A percentile compares a stretch with the other conserved stretches of the same genome.
Conservation (phyloP, 164 flowering plant species). For the Umbilicus rupestris region DNA sequence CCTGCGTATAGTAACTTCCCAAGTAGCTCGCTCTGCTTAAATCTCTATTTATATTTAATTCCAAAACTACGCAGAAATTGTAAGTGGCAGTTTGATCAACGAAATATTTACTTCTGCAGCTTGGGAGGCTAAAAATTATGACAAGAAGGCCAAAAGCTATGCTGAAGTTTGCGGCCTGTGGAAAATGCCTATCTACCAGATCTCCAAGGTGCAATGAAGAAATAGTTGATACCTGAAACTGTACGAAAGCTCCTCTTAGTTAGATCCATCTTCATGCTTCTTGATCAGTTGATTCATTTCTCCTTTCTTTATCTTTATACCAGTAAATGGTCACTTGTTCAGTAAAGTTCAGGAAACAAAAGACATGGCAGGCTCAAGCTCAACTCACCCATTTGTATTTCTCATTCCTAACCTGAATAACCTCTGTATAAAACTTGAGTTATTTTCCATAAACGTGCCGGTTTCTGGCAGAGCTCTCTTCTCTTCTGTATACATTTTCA, state of each 20-base stretch:
- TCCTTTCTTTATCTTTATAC: not conserved
- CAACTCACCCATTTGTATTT: not conserved
- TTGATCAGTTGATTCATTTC: not conserved
- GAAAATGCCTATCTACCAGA: slow-evolving; percentile 45
- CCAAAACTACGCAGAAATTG: too few relatives aligned
- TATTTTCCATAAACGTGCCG: too few relatives aligned
- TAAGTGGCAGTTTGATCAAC: not conserved
- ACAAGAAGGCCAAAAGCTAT: slow-evolving; percentile 33
- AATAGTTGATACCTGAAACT: slow-evolving; percentile 4
- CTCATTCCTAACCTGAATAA: not conserved
- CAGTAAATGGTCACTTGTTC: not conserved
- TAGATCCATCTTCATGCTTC: not conserved
- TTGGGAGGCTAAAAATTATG: slow-evolving; percentile 38
- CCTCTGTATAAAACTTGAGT: too few relatives aligned
- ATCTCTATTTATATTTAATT: too few relatives aligned
- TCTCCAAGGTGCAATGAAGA: slow-evolving; percentile 38
- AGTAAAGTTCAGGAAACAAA: not conserved
- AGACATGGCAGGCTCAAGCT: not conserved
- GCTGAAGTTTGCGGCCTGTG: slow-evolving; percentile 51
- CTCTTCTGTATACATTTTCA: too few relatives aligned
- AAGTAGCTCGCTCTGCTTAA: too few relatives aligned
- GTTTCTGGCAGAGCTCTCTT: too few relatives aligned
- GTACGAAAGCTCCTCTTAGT: not conserved
- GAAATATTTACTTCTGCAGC: slow-evolving; percentile 26
- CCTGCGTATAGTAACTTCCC: too few relatives aligned